A percentile compares a stretch with the other conserved stretches of the same genome.
Evolutionary conservation across 768 basidiomycete species (phyloP).

Genomic region (Asterophora lycoperdoides): DNA sequence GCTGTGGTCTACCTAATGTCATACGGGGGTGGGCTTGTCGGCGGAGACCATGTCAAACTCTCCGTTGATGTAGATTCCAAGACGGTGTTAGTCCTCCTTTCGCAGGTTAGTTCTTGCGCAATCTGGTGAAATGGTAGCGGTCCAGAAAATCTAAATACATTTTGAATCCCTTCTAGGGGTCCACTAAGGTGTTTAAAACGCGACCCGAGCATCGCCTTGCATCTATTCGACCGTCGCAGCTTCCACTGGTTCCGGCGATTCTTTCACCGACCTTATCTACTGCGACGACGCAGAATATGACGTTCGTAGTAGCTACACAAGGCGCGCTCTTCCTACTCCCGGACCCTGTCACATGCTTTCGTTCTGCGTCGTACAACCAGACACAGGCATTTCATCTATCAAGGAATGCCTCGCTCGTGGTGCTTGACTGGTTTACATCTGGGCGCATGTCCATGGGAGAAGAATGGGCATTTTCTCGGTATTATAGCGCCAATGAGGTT

Average conservation of each 20-base stretch:
- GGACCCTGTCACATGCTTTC: constrained; percentile 92
- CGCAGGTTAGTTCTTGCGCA: constrained; percentile 57
- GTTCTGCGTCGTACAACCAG: constrained; percentile 77
- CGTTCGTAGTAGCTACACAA: constrained; percentile 46
- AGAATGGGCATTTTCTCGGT: constrained; percentile 84
- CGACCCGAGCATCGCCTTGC: constrained; percentile 60
- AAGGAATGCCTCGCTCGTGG: constrained; percentile 54
- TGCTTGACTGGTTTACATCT: constrained; percentile 91
- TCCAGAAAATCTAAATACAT: neutral
- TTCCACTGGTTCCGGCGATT: neutral
- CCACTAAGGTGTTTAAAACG: constrained; percentile 91
- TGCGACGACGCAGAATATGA: constrained; percentile 60
- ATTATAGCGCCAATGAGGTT: constrained; percentile 84
- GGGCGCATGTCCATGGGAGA: constrained; percentile 82
- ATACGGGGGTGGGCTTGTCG: constrained; percentile 91
- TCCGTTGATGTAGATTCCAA: constrained; percentile 53
- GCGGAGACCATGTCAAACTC: constrained; percentile 72
- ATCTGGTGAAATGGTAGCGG: neutral
- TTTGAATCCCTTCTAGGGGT: constrained; percentile 49
- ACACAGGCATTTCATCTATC: constrained; percentile 73
- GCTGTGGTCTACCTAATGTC: constrained; percentile 75
- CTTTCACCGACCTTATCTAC: neutral
- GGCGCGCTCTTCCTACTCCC: constrained; percentile 78
- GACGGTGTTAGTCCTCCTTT: constrained; percentile 67
- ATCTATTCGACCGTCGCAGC: constrained; percentile 23